A percentile compares a stretch with the other conserved stretches of the same genome.
Conservation (phyloP, 129 eudicot genomes). For the Flaveria brownii region DNA sequence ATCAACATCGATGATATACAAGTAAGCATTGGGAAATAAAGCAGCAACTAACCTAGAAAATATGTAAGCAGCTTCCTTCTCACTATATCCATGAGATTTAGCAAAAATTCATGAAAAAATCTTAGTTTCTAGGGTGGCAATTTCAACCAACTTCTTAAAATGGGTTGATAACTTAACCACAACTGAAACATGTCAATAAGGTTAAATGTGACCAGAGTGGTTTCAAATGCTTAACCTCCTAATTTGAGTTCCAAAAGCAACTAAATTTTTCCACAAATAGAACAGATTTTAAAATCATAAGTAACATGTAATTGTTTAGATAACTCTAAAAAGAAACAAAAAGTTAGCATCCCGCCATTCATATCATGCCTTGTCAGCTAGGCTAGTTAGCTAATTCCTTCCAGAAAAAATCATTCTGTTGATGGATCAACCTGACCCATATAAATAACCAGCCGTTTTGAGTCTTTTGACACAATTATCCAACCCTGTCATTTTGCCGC, state of each 20-base stretch:
- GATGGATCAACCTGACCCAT: neutral
- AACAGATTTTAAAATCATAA: neutral
- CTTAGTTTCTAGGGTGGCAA: constrained; percentile 6
- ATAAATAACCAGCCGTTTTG: neutral
- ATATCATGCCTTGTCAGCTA: no score
- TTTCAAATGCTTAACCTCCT: constrained; percentile 5
- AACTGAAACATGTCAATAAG: neutral
- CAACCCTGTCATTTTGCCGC: neutral
- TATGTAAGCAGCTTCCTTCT: neutral
- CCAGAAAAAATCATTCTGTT: neutral
- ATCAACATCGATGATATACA: neutral
- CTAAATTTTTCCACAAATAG: neutral
- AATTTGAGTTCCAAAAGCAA: neutral
- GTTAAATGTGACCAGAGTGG: neutral
- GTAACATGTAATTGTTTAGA: neutral
- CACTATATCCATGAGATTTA: neutral
- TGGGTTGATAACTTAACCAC: neutral
- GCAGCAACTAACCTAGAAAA: neutral
- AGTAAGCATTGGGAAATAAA: neutral
- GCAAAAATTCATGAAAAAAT: constrained; percentile 14
- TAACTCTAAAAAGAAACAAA: neutral
- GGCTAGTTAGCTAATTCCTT: no score
- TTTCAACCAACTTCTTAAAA: neutral
- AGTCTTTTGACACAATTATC: neutral
- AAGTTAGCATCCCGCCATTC: neutral